Percentiles rank a stretch among this genome's conserved stretches.
Conservation (phyloP, 495 filamentous ascomycete genomes). For the Neurospora sp. region DNA sequence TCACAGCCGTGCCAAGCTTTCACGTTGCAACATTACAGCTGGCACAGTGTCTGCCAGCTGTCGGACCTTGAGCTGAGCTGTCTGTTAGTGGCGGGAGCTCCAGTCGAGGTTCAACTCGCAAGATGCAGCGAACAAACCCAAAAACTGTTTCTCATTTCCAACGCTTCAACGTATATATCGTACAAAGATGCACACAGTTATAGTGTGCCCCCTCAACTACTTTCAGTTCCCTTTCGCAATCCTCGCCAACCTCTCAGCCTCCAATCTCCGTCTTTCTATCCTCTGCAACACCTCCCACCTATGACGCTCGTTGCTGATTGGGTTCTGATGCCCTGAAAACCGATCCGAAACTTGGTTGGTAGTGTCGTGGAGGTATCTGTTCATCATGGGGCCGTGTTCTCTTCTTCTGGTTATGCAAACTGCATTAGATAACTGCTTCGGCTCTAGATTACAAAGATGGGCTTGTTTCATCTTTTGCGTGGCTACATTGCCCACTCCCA, state of each 20-base stretch:
- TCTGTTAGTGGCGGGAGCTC: neutral
- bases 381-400: neutral
- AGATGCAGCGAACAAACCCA: neutral
- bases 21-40: neutral
- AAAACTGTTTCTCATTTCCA: neutral
- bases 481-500: neutral
- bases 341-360: neutral
- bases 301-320: neutral
- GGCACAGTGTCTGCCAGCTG: neutral
- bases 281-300: neutral
- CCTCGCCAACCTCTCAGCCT: neutral
- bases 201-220: neutral
- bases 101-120: neutral
- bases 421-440: neutral
- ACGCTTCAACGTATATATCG: neutral
- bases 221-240: neutral
- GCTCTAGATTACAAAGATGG: neutral
- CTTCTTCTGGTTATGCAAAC: neutral
- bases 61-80: neutral
- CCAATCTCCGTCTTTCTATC: neutral
- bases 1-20: neutral
- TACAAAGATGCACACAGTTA: neutral
- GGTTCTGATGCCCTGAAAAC: slow-evolving; percentile 1
- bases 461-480: neutral
- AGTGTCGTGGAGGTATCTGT: slow-evolving; percentile 5